Conservation (phyloP, 108 stramenopile species). For the Cyclotella baltica region DNA sequence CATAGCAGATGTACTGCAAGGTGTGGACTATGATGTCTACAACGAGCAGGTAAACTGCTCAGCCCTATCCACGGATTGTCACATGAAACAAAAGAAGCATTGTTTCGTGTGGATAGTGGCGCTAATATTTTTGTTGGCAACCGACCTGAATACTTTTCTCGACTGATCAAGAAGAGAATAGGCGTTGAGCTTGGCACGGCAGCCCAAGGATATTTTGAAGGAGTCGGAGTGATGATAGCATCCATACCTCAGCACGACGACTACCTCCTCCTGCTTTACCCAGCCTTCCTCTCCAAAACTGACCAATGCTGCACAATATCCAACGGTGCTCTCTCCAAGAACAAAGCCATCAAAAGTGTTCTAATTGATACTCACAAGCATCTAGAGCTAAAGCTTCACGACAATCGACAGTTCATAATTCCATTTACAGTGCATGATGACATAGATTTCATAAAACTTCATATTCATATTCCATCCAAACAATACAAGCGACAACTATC, state of each 20-base stretch:
- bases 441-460: slow-evolving; percentile 8
- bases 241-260: not conserved
- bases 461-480: slow-evolving; percentile 7
- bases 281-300: not conserved
- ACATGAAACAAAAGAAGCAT: not conserved
- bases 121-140: too few relatives aligned
- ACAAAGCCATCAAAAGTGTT: not conserved
- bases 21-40: slow-evolving; percentile 2
- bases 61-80: slow-evolving; percentile 1
- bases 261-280: slow-evolving; percentile 3
- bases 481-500: not conserved
- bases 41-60: slow-evolving; percentile 14
- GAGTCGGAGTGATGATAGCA: slow-evolving; percentile 1
- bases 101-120: too few relatives aligned
- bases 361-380: slow-evolving; percentile 1
- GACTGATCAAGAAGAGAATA: not conserved
- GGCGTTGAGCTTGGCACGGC: slow-evolving; percentile 3
- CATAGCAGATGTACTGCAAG: not conserved
- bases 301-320: not conserved
- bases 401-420: not conserved
- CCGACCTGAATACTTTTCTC: slow-evolving; percentile 10
- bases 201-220: slow-evolving; percentile 1
- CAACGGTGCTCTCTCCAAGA: not conserved
- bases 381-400: not conserved
- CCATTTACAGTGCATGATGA: not conserved